phyloP scores from a whole-genome alignment of 2,329 filamentous ascomycete genomes.

The Exophiala lecanii-corni region DNA sequence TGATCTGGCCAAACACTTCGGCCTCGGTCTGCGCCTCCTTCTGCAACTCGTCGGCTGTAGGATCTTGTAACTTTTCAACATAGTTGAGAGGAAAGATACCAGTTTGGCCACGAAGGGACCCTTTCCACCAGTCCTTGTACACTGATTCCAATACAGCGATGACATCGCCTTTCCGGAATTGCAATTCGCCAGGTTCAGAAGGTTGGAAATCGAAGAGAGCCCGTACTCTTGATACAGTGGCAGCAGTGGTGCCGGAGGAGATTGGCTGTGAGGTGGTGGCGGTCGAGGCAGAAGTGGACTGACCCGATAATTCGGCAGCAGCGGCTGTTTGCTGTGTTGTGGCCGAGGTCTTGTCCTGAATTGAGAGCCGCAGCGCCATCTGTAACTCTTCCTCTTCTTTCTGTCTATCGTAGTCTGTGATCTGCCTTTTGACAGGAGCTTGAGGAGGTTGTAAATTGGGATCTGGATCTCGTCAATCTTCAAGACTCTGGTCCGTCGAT shows the following conservation, averaged over 20 bases:
- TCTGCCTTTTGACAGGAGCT: conserved; percentile 85
- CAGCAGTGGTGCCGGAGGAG: conserved; percentile 83
- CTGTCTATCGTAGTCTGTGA: conserved; percentile 82
- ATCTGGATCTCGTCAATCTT: conserved; percentile 48
- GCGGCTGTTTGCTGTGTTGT: conserved; percentile 37
- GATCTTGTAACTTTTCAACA: conserved; percentile 93
- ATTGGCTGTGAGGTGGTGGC: conserved; percentile 52
- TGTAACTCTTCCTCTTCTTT: conserved; percentile 97
- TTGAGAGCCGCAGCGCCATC: conserved; percentile 86
- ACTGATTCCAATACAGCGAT: conserved; percentile 97
- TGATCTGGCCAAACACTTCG: conserved; percentile 71
- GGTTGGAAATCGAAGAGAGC: conserved; percentile 93
- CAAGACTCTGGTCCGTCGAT: not conserved
- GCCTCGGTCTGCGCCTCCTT: conserved; percentile 93
- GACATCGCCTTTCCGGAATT: conserved; percentile 94
- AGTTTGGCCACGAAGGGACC: conserved; percentile 86
- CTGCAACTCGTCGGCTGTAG: conserved; percentile 88
- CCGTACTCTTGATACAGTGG: conserved; percentile 89
- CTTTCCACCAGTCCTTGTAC: conserved; percentile 99
- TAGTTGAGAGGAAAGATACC: conserved; percentile 99
- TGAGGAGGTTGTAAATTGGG: conserved; percentile 87
- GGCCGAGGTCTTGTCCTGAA: conserved; percentile 69
- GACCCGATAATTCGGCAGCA: conserved; percentile 34
- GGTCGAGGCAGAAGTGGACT: conserved; percentile 34
- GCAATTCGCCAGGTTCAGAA: conserved; percentile 87